Conservation (phyloP, 148 eudicot genomes). For the Gaultheria prostrata region DNA sequence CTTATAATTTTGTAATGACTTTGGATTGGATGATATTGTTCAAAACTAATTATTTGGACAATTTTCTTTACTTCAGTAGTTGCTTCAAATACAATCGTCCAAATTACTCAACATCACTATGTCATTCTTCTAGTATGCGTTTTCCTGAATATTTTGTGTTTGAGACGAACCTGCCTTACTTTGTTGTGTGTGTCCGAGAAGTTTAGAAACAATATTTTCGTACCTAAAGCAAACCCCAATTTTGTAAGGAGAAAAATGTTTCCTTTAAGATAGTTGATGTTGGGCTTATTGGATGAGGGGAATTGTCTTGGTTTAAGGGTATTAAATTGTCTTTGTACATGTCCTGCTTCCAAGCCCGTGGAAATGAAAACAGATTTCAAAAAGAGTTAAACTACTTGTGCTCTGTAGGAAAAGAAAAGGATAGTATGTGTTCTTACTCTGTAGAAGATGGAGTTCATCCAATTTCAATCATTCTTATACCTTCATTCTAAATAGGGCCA, state of each 20-base stretch:
- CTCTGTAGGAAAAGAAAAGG: not conserved
- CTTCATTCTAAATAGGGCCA: slow-evolving; percentile 26
- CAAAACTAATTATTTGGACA: not conserved
- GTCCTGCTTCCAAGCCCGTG: not conserved
- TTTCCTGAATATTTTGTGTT: not conserved
- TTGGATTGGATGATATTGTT: not conserved
- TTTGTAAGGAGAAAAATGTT: not conserved
- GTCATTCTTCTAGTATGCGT: not conserved
- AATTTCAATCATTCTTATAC: not conserved
- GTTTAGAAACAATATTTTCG: not conserved
- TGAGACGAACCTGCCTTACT: not conserved
- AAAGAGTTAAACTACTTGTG: not conserved
- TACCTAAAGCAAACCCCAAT: not conserved
- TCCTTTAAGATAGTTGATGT: not conserved
- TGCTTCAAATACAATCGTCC: not conserved
- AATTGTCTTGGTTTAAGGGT: not conserved
- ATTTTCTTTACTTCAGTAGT: not conserved
- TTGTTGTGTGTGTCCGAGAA: not conserved
- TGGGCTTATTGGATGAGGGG: not conserved
- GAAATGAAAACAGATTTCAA: not conserved
- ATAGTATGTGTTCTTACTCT: not conserved
- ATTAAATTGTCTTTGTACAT: not conserved
- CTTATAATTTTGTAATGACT: not conserved
- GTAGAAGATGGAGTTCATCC: not conserved
- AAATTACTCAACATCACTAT: slow-evolving; percentile 4